These are phyloP conservation scores for Pleurotus djamor DNA, from an alignment of 768 basidiomycete genomes.

Conservation along the genomic window DNA sequence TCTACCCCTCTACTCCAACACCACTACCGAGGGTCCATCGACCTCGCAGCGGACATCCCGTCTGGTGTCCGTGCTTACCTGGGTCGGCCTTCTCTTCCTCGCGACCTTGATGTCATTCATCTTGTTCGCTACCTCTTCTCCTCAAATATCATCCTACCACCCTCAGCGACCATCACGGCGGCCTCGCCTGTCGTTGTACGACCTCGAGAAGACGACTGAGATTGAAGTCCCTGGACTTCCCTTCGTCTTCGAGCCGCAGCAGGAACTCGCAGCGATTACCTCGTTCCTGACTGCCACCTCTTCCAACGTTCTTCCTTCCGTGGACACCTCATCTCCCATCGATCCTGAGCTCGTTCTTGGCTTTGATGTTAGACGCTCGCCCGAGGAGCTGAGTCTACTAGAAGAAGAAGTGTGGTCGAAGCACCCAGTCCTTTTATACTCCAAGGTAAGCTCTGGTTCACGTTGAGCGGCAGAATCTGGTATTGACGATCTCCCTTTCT, in stretches of 20 bases:
- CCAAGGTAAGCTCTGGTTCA: slow-evolving; percentile 47
- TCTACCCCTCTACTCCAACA: no score
- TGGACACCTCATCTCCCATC: slow-evolving; percentile 63
- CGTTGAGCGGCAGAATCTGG: not conserved
- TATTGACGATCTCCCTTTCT: not conserved
- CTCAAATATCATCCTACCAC: no score
- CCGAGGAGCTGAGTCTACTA: slow-evolving; percentile 58
- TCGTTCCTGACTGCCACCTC: slow-evolving; percentile 72
- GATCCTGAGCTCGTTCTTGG: slow-evolving; percentile 83
- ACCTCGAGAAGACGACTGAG: no score
- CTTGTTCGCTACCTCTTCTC: no score
- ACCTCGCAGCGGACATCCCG: no score
- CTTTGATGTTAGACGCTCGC: slow-evolving; percentile 75
- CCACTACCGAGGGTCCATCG: no score
- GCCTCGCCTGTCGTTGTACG: no score
- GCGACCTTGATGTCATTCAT: no score
- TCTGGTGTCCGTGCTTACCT: no score
- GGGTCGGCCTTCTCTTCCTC: no score
- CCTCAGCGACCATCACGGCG: no score
- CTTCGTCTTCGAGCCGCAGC: slow-evolving; percentile 11
- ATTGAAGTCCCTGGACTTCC: not conserved
- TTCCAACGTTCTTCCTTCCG: slow-evolving; percentile 69
- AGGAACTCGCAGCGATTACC: slow-evolving; percentile 75
- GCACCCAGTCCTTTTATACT: slow-evolving; percentile 74
- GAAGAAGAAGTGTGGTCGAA: slow-evolving; percentile 67